Evolutionary conservation across 129 eudicot genomes (phyloP).

Genomic region (Chrysanthemum makinoi): DNA sequence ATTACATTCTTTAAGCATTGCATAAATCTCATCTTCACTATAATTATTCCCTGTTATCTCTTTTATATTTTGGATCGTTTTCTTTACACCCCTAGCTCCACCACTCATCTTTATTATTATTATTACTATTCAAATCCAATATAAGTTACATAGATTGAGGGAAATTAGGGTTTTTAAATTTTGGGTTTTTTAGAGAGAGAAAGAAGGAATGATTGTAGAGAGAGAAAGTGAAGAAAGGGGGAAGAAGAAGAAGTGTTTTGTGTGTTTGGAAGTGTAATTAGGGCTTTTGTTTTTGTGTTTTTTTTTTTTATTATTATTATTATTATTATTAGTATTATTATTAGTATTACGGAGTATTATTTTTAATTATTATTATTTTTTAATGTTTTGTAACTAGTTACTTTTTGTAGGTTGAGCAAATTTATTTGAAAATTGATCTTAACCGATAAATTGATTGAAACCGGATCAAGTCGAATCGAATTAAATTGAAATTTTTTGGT

Average conservation of each 20-base stretch:
- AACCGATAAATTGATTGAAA: too few relatives aligned
- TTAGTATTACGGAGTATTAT: too few relatives aligned
- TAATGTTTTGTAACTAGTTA: neutral
- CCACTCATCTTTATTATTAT: conserved; percentile 37
- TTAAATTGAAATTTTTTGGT: too few relatives aligned
- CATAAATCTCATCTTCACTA: conserved; percentile 85
- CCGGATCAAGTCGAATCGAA: too few relatives aligned
- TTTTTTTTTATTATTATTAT: neutral
- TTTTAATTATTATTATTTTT: neutral
- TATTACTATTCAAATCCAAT: neutral
- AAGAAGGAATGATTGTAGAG: neutral
- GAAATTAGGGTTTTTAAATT: neutral
- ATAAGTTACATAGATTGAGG: conserved; percentile 23
- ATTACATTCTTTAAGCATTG: conserved; percentile 75
- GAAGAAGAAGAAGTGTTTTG: conserved; percentile 17
- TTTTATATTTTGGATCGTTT: conserved; percentile 79
- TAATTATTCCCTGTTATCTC: conserved; percentile 76
- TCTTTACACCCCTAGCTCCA: conserved; percentile 59
- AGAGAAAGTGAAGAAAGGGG: conserved; percentile 21
- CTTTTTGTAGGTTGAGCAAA: too few relatives aligned
- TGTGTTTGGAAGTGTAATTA: conserved; percentile 19
- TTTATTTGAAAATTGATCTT: too few relatives aligned
- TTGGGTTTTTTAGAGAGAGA: conserved; percentile 10
- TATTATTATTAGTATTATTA: too few relatives aligned
- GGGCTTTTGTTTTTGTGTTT: conserved; percentile 34